Base-by-base conservation (phyloP, 768 basidiomycete genomes). In the Leucogyrophana mollusca region DNA sequence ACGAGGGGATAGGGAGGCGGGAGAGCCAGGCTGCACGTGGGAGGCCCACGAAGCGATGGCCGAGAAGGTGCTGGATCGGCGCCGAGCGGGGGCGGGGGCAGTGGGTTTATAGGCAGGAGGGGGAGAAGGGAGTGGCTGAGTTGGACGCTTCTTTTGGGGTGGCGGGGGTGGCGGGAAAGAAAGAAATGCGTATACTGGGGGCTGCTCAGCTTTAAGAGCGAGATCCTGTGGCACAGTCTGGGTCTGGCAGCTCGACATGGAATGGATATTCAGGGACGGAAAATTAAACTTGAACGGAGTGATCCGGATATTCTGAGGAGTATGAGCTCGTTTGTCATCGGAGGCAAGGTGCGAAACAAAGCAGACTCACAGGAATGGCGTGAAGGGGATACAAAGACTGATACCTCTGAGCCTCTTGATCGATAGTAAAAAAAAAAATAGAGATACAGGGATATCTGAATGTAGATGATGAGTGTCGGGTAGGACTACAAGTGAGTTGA, bases 11-110 rank as follows among this genome's bases (percentile, higher is more conserved):
- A 56, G 40, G 9, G 73, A 68, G 0, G 64, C 71, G 3, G 86
- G 85, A 13, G 85, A 82, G 5, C 85, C 86, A 4, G 86, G 87
- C 46, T 83, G 79, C 45, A 89, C 83, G 51, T 68, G 72, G 16
- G 78, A 66, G 4, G 79, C 83, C 87, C 87, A 90, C 32, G 77
- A 53, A 13, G 75, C 57, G 37, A 88, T 85, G 32, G 71, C 57
- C 2, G 75, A 66, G 52, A 71, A 72, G 2, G 78, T 73, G 43
- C 67, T 72, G 17, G 78, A 74, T 52, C 71, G 70, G 40, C 60
- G 63, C 10, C 64, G 53, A 55, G 22, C 47, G 17, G 49, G 32
- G 10, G 65, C 51, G 3, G 61, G 49, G 9, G 56, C 20, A 17
- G 27, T 32, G 2, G 1, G 8, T n/a, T 18, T 9, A 20, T 33